Conservation (phyloP, 306 rosid genomes). For the Glycine tomentella region DNA sequence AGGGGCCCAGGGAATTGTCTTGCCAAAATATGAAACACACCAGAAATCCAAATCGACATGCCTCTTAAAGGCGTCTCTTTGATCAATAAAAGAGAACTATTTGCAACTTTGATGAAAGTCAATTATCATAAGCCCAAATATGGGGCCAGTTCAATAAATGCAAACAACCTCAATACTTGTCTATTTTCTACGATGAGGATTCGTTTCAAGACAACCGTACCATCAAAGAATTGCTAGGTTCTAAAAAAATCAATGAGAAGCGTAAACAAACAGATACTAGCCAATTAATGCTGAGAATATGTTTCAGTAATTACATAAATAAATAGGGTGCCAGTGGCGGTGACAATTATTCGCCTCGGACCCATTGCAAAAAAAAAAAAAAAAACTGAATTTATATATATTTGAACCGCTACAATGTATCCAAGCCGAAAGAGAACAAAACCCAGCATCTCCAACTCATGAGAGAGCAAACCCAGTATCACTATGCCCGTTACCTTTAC, state of each 20-base stretch:
- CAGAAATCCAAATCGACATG: slow-evolving; percentile 50
- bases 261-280: slow-evolving; percentile 15
- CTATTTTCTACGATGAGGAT: slow-evolving; percentile 48
- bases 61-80: slow-evolving; percentile 51
- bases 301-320: not conserved
- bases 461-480: slow-evolving; percentile 62
- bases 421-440: slow-evolving; percentile 73
- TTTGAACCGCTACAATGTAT: slow-evolving; percentile 47
- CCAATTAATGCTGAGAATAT: slow-evolving; percentile 41
- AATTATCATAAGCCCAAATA: slow-evolving; percentile 36
- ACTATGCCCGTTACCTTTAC: slow-evolving; percentile 50
- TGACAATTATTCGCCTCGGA: slow-evolving; percentile 36
- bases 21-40: slow-evolving; percentile 50
- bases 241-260: slow-evolving; percentile 34
- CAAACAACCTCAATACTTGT: slow-evolving; percentile 51
- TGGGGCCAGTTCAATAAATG: slow-evolving; percentile 63
- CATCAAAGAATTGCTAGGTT: slow-evolving; percentile 37
- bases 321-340: not conserved
- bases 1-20: slow-evolving; percentile 44
- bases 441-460: slow-evolving; percentile 56
- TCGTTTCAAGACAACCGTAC: slow-evolving; percentile 36
- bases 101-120: slow-evolving; percentile 53
- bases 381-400: slow-evolving; percentile 48
- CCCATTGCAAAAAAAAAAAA: slow-evolving; percentile 37
- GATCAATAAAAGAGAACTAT: slow-evolving; percentile 47